Conservation (phyloP, 164 flowering plant genomes). For the Vitis cinerea region DNA sequence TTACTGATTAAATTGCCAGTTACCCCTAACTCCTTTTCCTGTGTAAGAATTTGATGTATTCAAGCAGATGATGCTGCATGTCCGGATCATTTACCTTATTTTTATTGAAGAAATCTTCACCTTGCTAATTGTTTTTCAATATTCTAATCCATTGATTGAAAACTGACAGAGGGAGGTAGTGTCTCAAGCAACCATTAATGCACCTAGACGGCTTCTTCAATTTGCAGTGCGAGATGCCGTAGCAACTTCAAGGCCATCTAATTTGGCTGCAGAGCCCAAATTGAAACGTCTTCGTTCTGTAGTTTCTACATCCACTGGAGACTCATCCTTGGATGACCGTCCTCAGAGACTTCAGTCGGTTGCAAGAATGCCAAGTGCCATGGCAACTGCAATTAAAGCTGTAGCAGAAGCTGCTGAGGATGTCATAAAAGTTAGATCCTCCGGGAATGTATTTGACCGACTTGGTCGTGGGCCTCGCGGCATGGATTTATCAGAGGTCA, state of each 20-base stretch:
- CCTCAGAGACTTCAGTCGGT: slow-evolving; percentile 48
- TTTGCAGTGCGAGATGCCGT: slow-evolving; percentile 96
- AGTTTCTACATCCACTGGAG: slow-evolving; percentile 60
- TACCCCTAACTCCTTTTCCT: not conserved
- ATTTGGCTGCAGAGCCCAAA: slow-evolving; percentile 37
- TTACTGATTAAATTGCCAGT: not conserved
- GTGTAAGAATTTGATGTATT: not conserved
- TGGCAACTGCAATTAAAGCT: slow-evolving; percentile 77
- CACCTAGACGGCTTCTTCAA: slow-evolving; percentile 82
- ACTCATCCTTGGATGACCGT: slow-evolving; percentile 31
- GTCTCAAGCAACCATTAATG: slow-evolving; percentile 40
- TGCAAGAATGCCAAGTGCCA: slow-evolving; percentile 50
- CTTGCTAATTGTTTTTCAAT: not conserved
- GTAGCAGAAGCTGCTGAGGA: slow-evolving; percentile 90
- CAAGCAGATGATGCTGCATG: not conserved
- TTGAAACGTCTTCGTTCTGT: slow-evolving; percentile 84
- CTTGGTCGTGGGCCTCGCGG: slow-evolving; percentile 41
- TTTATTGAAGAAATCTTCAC: not conserved
- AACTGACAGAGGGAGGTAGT: slow-evolving; percentile 47
- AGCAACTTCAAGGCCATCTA: slow-evolving; percentile 50
- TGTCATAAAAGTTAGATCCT: slow-evolving; percentile 46
- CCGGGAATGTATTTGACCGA: slow-evolving; percentile 79
- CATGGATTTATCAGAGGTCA: slow-evolving; percentile 29
- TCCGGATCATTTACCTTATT: not conserved
- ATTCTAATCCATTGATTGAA: slow-evolving; percentile 11